These are phyloP conservation scores for Tulasnella sp. DNA, from an alignment of 768 basidiomycete genomes.

Conservation along the genomic window DNA sequence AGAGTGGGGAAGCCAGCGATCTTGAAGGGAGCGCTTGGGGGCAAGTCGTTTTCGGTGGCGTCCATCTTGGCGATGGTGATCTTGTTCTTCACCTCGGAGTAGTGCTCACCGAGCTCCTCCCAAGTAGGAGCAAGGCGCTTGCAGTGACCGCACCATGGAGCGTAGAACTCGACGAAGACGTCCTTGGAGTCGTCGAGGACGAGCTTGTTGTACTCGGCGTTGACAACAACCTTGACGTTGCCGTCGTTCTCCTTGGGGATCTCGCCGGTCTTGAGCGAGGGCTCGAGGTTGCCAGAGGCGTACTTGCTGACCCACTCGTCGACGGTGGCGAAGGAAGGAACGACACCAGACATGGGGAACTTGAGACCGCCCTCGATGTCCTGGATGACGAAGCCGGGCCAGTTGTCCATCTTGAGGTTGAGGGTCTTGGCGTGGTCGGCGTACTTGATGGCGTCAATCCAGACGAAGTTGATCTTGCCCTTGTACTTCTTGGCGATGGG, in stretches of 20 bases:
- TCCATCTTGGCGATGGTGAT: constrained; percentile 92
- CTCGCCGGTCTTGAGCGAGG: constrained; percentile 85
- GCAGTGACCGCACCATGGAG: constrained; percentile 96
- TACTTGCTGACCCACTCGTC: constrained; percentile 61
- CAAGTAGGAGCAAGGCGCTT: constrained; percentile 94
- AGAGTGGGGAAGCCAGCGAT: constrained; percentile 88
- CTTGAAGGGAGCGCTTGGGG: constrained; percentile 81
- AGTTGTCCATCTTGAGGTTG: constrained; percentile 77
- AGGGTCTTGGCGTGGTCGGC: constrained; percentile 93
- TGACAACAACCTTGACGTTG: constrained; percentile 76
- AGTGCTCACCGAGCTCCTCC: constrained; percentile 87
- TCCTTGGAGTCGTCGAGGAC: constrained; percentile 87
- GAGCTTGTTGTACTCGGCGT: constrained; percentile 83
- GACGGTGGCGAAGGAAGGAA: constrained; percentile 56
- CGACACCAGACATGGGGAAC: constrained; percentile 75
- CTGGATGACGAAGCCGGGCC: constrained; percentile 95
- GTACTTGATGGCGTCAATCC: constrained; percentile 95
- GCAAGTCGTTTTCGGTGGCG: constrained; percentile 93
- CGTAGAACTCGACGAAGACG: constrained; percentile 95
- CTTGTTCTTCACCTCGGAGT: constrained; percentile 65
- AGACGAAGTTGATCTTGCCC: constrained; percentile 92
- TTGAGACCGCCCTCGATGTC: constrained; percentile 79
- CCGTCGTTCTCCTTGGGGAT: constrained; percentile 81
- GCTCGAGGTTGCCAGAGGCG: constrained; percentile 66
- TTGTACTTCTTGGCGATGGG: constrained; percentile 79